Evolutionary conservation across 1,139 yeast genomes (phyloP).

Genomic region (Sugiyamaella grinbergsii): DNA sequence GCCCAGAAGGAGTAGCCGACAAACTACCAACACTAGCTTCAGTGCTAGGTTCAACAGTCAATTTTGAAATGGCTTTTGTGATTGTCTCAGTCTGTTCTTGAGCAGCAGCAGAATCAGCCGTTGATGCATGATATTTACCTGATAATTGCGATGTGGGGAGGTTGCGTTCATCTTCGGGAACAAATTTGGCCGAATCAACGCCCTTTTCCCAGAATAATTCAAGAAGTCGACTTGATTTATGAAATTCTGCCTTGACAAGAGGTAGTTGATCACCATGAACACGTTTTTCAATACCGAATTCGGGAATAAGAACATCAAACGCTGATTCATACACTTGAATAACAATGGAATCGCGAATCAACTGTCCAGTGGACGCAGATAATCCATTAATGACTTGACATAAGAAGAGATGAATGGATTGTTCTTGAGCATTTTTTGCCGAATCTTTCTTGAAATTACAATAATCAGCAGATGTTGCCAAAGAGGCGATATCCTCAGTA

Average conservation of each 20-base stretch:
- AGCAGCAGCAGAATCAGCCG: constrained; percentile 61
- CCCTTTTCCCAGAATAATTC: constrained; percentile 93
- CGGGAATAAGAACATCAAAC: constrained; percentile 91
- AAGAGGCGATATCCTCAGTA: constrained; percentile 64
- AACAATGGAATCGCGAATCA: constrained; percentile 83
- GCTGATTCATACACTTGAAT: constrained; percentile 94
- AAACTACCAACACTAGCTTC: constrained; percentile 1
- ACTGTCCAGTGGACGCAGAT: constrained; percentile 67
- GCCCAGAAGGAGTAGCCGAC: constrained; percentile 1
- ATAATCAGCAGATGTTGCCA: constrained; percentile 83
- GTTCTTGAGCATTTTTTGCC: constrained; percentile 91
- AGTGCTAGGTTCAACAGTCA: constrained; percentile 14
- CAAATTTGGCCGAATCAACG: constrained; percentile 84
- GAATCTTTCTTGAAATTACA: constrained; percentile 96
- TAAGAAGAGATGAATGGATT: constrained; percentile 81
- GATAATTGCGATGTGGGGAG: constrained; percentile 11
- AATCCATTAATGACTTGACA: constrained; percentile 83
- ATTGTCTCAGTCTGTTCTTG: constrained; percentile 33
- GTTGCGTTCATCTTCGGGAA: constrained; percentile 77
- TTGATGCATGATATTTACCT: constrained; percentile 65
- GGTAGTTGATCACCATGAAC: constrained; percentile 98
- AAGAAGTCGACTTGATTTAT: constrained; percentile 62
- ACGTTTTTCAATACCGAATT: constrained; percentile 93
- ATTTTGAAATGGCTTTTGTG: constrained; percentile 25
- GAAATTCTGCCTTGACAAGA: constrained; percentile 87